Conservation (phyloP, 2,329 filamentous ascomycete species). For the Arthrobotrys pseudoclavata region DNA sequence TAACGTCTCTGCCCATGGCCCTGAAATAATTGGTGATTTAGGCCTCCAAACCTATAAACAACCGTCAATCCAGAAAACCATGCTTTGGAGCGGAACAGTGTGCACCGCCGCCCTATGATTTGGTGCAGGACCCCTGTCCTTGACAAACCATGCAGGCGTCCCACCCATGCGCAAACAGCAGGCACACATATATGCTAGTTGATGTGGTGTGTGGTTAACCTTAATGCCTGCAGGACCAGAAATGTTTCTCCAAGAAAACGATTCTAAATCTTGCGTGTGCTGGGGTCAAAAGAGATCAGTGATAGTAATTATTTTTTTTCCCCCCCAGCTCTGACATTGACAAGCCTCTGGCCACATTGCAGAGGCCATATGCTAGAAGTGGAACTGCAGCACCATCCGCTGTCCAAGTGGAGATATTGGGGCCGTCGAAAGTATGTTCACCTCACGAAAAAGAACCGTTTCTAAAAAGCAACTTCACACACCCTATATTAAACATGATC, state of each 20-base stretch:
- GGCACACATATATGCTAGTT: constrained; percentile 46
- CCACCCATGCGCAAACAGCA: constrained; percentile 45
- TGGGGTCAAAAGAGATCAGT: constrained; percentile 52
- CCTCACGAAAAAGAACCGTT: constrained; percentile 44
- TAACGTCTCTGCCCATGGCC: constrained; percentile 46
- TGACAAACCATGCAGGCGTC: constrained; percentile 60
- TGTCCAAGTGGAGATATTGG: constrained; percentile 59
- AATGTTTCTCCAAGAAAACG: constrained; percentile 60
- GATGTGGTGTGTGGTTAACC: constrained; percentile 53
- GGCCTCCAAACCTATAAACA: constrained; percentile 60
- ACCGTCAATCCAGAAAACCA: constrained; percentile 53
- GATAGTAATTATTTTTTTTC: constrained; percentile 50
- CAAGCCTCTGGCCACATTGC: constrained; percentile 60
- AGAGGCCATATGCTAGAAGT: constrained; percentile 57
- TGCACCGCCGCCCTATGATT: constrained; percentile 60
- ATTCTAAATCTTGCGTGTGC: constrained; percentile 59
- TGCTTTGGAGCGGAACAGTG: constrained; percentile 59
- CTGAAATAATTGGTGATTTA: constrained; percentile 60
- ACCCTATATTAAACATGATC: constrained; percentile 56
- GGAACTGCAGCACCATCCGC: constrained; percentile 57
- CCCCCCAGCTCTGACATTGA: constrained; percentile 48
- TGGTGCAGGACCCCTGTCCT: constrained; percentile 59
- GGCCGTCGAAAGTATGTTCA: constrained; percentile 57
- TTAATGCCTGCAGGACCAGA: constrained; percentile 56
- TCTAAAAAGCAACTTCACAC: constrained; percentile 59